Conservation (phyloP, 2,329 filamentous ascomycete species). For the Daldinia sp. region DNA sequence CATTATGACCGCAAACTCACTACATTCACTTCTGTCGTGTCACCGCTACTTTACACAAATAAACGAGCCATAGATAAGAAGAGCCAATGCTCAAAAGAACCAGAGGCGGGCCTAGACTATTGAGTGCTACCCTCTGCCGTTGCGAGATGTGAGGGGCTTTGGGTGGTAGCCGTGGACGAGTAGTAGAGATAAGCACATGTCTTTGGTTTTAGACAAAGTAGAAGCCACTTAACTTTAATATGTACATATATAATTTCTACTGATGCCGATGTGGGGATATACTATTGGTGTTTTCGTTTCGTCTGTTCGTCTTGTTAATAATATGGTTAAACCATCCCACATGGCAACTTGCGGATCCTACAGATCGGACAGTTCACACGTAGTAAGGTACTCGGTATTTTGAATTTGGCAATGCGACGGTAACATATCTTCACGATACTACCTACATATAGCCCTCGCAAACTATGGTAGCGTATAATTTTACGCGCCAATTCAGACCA, state of each 20-base stretch:
- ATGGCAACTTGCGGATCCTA: neutral
- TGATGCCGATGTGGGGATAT: slow-evolving; percentile 1
- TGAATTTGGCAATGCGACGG: neutral
- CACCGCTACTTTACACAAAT: slow-evolving; percentile 5
- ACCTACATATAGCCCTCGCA: neutral
- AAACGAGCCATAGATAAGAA: slow-evolving; percentile 8
- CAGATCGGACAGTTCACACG: neutral
- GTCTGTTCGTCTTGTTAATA: neutral
- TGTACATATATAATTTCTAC: slow-evolving; percentile 2
- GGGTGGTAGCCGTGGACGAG: neutral
- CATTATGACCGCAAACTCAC: neutral
- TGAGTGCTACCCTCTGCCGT: slow-evolving; percentile 12
- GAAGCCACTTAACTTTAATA: slow-evolving; percentile 8
- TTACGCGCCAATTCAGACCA: neutral
- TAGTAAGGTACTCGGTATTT: neutral
- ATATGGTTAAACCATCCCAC: slow-evolving; percentile 9
- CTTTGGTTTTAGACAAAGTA: slow-evolving; percentile 10
- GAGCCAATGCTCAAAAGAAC: slow-evolving; percentile 1
- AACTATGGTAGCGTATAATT: neutral
- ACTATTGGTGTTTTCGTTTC: neutral
- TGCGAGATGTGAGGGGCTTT: slow-evolving; percentile 2
- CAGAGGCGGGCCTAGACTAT: slow-evolving; percentile 6
- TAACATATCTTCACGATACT: neutral
- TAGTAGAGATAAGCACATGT: slow-evolving; percentile 30
- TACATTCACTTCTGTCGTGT: slow-evolving; percentile 7